phyloP scores from a whole-genome alignment of 805 yeast genomes.

The Zygoascus ofunaensis region DNA sequence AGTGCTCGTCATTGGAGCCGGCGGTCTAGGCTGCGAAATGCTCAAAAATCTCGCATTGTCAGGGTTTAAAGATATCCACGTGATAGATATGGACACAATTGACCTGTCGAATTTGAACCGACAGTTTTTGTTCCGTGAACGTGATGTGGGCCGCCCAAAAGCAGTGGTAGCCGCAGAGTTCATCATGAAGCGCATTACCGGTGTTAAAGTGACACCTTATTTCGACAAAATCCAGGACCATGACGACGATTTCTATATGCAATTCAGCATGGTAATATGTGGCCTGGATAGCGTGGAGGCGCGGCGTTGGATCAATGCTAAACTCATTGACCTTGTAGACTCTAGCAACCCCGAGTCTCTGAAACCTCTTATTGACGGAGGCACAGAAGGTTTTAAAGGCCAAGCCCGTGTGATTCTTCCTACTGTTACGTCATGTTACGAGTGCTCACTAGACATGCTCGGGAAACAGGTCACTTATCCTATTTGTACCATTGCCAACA shows the following conservation, averaged over 20 bases:
- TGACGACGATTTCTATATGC: constrained; percentile 50
- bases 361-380: constrained; percentile 82
- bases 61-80: constrained; percentile 57
- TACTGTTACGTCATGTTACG: constrained; percentile 80
- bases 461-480: constrained; percentile 59
- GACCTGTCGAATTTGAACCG: constrained; percentile 69
- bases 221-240: constrained; percentile 59
- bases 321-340: constrained; percentile 55
- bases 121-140: constrained; percentile 56
- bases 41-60: constrained; percentile 59
- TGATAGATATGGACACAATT: constrained; percentile 77
- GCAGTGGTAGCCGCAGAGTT: constrained; percentile 56
- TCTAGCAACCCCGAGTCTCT: constrained; percentile 35
- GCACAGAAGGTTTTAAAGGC: constrained; percentile 91
- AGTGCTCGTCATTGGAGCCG: constrained; percentile 55
- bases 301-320: constrained; percentile 76
- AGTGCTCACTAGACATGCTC: constrained; percentile 74
- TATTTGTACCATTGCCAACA: constrained; percentile 87
- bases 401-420: constrained; percentile 85
- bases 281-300: constrained; percentile 89
- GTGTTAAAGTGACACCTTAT: constrained; percentile 46
- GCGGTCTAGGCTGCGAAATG: constrained; percentile 78
- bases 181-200: constrained; percentile 37
- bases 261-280: constrained; percentile 67
- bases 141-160: constrained; percentile 57